Conservation (phyloP, 108 stramenopile genomes). For the Nannochloropsis gaditana region DNA sequence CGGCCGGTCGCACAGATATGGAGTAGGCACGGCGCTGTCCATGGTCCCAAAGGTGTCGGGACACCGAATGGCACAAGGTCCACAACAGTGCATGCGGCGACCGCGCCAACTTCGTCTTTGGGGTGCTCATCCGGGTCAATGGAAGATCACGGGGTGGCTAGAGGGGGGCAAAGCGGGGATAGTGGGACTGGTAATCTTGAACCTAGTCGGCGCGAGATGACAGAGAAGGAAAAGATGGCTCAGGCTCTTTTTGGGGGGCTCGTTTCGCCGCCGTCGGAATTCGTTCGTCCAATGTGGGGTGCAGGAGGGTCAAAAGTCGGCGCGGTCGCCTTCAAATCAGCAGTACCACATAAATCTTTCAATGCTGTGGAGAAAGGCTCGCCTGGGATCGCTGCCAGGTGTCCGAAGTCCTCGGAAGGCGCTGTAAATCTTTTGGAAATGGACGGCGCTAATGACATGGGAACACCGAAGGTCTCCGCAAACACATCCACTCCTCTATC, state of each 20-base stretch:
- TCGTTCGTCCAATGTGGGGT: neutral
- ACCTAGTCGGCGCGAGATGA: neutral
- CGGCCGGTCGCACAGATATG: neutral
- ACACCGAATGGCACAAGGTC: too few relatives aligned
- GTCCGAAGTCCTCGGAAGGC: neutral
- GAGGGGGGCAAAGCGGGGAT: neutral
- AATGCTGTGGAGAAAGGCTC: too few relatives aligned
- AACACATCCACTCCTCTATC: neutral
- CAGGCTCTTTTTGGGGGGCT: neutral
- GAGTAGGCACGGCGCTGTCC: neutral
- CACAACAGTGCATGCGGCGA: neutral
- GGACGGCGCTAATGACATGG: neutral
- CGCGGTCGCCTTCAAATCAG: neutral
- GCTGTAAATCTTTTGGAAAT: neutral
- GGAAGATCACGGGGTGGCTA: neutral
- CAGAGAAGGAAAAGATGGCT: slow-evolving; percentile 20
- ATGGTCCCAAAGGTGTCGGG: neutral
- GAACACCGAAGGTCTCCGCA: neutral
- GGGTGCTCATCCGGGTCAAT: neutral
- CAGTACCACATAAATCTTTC: neutral
- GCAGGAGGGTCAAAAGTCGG: slow-evolving; percentile 1
- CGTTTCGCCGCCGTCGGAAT: neutral
- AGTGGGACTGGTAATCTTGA: neutral
- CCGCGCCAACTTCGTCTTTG: neutral
- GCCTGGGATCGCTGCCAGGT: too few relatives aligned